phyloP scores from a whole-genome alignment of 345 rosid species.

The Durio zibethinus region DNA sequence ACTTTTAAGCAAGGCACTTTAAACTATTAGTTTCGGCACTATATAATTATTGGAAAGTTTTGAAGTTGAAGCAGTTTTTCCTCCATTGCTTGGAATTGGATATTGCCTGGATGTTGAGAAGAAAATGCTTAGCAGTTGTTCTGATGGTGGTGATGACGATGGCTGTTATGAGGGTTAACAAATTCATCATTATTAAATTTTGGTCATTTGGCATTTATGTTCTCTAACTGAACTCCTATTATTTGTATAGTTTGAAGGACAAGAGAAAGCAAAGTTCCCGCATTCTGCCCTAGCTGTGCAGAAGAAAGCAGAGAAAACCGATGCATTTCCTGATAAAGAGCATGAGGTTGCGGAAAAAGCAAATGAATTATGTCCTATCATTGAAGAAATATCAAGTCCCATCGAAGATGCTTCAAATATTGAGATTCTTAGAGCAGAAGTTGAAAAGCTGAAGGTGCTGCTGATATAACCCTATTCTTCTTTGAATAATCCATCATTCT shows the following conservation, averaged over 20 bases:
- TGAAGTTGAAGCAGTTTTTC: background rate
- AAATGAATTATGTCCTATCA: conserved; percentile 13
- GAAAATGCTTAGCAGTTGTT: background rate
- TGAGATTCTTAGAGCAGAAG: conserved; percentile 51
- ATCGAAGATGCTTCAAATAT: conserved; percentile 37
- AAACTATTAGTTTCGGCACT: background rate
- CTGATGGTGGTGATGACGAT: background rate
- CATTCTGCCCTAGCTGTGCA: conserved; percentile 16
- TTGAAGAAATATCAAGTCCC: conserved; percentile 31
- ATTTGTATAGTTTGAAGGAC: background rate
- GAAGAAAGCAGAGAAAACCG: conserved; percentile 15
- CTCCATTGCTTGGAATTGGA: conserved; percentile 5
- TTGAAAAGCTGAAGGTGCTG: conserved; percentile 62
- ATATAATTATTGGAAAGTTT: background rate
- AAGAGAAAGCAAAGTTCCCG: conserved; percentile 13
- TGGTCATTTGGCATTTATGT: background rate
- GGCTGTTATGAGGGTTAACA: background rate
- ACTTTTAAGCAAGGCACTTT: background rate
- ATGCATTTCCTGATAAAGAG: conserved; percentile 25
- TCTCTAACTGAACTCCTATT: background rate
- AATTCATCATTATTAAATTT: conserved; percentile 3
- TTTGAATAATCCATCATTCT: conserved; percentile 8
- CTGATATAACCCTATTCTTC: conserved; percentile 12
- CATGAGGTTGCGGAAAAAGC: conserved; percentile 20
- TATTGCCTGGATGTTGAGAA: background rate